Evolutionary conservation across 345 rosid species (phyloP).

Genomic region (Eucalyptus cloeziana): DNA sequence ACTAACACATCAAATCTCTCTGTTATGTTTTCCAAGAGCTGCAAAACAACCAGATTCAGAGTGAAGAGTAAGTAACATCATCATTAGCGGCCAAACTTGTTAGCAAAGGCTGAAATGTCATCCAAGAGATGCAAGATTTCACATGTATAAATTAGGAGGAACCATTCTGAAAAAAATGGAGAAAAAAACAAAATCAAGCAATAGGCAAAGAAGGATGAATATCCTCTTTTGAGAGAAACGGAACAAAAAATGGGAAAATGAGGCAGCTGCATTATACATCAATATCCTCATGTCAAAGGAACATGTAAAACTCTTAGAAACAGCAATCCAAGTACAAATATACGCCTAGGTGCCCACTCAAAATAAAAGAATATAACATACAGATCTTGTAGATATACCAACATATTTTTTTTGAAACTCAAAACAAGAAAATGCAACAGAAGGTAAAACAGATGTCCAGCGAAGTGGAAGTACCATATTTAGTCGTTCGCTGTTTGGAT

Average conservation of each 20-base stretch:
- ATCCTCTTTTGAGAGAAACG: not conserved
- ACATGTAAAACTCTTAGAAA: not conserved
- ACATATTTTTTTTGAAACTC: not conserved
- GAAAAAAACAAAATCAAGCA: not conserved
- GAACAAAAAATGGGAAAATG: not conserved
- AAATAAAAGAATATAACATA: not conserved
- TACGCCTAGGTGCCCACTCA: not conserved
- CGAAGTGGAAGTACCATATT: constrained; percentile 40
- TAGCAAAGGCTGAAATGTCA: not conserved
- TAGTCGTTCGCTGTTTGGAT: constrained; percentile 77
- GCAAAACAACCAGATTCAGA: constrained; percentile 7
- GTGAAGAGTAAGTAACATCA: not conserved
- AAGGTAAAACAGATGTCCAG: not conserved
- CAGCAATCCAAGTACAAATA: not conserved
- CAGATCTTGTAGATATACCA: not conserved
- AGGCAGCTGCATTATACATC: not conserved
- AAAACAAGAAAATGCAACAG: not conserved
- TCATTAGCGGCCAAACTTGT: not conserved
- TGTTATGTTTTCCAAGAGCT: constrained; percentile 75
- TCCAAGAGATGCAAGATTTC: not conserved
- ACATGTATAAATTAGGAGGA: not conserved
- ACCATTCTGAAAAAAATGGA: not conserved
- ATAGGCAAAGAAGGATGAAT: not conserved
- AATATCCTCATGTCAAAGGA: not conserved
- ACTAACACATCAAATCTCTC: constrained; percentile 76